These are phyloP conservation scores for Leishmania turanica DNA, from an alignment of 208 protist species.

Conservation along the genomic window DNA sequence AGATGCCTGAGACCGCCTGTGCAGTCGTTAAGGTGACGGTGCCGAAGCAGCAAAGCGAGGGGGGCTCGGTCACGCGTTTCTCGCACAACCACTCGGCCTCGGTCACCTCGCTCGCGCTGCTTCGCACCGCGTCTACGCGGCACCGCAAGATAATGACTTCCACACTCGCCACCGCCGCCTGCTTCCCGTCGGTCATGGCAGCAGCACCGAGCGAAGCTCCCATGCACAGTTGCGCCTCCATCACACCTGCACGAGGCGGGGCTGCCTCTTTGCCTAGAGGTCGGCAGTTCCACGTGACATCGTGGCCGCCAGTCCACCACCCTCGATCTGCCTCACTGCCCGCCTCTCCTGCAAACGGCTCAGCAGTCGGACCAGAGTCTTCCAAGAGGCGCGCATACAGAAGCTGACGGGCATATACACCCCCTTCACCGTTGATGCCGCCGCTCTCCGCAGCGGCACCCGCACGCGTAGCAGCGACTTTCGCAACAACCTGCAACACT, in stretches of 20 bases:
- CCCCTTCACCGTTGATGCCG: not conserved
- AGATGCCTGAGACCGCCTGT: not conserved
- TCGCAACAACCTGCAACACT: slow-evolving; percentile 5
- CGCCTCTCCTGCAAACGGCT: not conserved
- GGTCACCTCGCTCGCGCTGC: not conserved
- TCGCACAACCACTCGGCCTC: slow-evolving; percentile 1
- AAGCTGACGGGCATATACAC: not conserved
- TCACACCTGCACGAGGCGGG: slow-evolving; percentile 15
- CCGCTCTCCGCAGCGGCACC: no score
- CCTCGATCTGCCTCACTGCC: not conserved
- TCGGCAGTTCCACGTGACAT: slow-evolving; percentile 20
- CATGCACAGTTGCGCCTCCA: slow-evolving; percentile 13
- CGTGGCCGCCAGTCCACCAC: slow-evolving; percentile 16
- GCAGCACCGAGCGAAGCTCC: not conserved
- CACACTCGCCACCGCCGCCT: not conserved
- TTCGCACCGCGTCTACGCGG: slow-evolving; percentile 16
- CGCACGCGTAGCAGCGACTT: not conserved
- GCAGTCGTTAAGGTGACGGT: not conserved
- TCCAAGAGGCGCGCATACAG: not conserved
- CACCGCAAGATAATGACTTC: slow-evolving; percentile 12
- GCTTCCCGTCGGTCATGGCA: not conserved
- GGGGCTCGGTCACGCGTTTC: not conserved
- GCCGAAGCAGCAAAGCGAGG: not conserved
- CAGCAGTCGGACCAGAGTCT: not conserved
- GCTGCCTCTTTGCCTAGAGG: slow-evolving; percentile 19